Evolutionary conservation across 2,329 filamentous ascomycete species (phyloP).

Genomic region (Arthrocladium fulminans): DNA sequence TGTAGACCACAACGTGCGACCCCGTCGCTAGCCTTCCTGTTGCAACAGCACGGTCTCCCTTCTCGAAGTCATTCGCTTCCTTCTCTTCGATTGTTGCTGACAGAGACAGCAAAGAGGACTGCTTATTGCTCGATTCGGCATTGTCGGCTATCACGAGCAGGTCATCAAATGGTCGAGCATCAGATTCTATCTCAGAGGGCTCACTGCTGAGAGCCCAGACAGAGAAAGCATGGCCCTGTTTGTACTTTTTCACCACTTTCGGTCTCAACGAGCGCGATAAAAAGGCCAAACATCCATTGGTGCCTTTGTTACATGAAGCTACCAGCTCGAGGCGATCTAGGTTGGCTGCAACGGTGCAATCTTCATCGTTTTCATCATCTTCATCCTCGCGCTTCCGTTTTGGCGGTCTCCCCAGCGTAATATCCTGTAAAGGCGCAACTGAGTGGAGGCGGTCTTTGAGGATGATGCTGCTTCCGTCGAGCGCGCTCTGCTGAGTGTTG

Average conservation of each 20-base stretch:
- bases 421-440: constrained; percentile 19
- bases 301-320: constrained; percentile 45
- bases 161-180: constrained; percentile 6
- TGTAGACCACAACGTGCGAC: constrained; percentile 72
- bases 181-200: constrained; percentile 3
- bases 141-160: constrained; percentile 3
- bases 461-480: constrained; percentile 12
- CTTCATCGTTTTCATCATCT: constrained; percentile 52
- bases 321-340: constrained; percentile 41
- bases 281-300: constrained; percentile 61
- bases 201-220: constrained; percentile 6
- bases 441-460: constrained; percentile 15
- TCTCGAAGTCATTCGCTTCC: constrained; percentile 81
- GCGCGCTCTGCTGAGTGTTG: constrained; percentile 13
- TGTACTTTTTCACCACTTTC: constrained; percentile 58
- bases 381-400: constrained; percentile 25
- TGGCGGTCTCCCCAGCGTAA: constrained; percentile 13
- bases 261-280: constrained; percentile 72
- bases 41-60: constrained; percentile 75
- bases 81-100: neutral
- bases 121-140: neutral
- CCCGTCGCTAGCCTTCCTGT: constrained; percentile 74
- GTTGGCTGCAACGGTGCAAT: constrained; percentile 44
- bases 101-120: constrained; percentile 2
- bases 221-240: constrained; percentile 31